Evolutionary conservation across 2,329 filamentous ascomycete genomes (phyloP).

Genomic region (Sporothrix euskadiensis): DNA sequence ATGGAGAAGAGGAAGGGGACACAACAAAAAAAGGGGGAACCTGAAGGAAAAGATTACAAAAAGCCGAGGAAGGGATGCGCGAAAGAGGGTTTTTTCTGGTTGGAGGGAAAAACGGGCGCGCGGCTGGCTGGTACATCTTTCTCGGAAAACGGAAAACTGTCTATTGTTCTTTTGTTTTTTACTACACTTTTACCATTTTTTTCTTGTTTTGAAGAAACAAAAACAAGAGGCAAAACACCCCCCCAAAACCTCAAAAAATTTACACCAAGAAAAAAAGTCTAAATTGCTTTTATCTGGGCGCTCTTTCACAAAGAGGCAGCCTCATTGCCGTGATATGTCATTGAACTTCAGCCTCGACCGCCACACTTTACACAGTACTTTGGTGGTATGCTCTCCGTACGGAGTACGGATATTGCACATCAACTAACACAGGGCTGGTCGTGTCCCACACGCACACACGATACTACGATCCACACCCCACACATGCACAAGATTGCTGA

Average conservation of each 20-base stretch:
- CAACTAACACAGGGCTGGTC: background rate
- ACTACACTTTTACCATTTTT: constrained; percentile 21
- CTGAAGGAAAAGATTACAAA: background rate
- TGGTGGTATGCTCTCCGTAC: background rate
- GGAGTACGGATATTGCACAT: background rate
- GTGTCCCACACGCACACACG: background rate
- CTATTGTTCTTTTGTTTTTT: constrained; percentile 29
- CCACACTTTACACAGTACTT: background rate
- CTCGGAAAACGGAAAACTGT: constrained; percentile 32
- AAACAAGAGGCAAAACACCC: constrained; percentile 15
- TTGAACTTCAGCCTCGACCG: background rate
- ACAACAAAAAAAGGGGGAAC: background rate
- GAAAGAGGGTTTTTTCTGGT: background rate
- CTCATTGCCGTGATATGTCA: background rate
- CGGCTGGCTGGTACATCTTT: constrained; percentile 33
- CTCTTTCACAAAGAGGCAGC: background rate
- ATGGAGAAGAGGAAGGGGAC: constrained; percentile 6
- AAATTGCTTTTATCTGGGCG: constrained; percentile 3
- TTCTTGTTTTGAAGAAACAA: background rate
- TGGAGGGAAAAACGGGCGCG: constrained; percentile 29
- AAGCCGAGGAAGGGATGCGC: background rate
- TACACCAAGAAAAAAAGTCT: constrained; percentile 27
- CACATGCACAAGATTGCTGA: background rate
- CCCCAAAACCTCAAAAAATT: background rate
- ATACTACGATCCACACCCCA: background rate